Conservation (phyloP, 176 grass and related monocot species). For the Oryza glaberrima region DNA sequence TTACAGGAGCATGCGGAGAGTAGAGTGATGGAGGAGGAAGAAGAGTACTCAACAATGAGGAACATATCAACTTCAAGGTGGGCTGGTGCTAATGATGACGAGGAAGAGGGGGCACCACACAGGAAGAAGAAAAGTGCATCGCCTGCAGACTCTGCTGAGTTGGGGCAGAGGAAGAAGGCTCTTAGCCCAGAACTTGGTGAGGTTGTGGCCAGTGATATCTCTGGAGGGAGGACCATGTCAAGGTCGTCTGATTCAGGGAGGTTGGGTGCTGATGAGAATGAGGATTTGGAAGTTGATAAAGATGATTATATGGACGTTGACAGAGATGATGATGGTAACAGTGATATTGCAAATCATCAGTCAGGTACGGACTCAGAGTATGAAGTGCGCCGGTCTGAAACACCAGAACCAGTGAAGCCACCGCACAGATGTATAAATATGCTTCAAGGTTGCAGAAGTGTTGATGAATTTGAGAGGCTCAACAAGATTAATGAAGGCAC, state of each 20-base stretch:
- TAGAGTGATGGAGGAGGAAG: conserved; percentile 60
- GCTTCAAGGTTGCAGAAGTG: conserved; percentile 97
- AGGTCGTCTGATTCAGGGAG: conserved; percentile 77
- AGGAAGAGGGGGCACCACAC: conserved; percentile 36
- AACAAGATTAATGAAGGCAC: conserved; percentile 99
- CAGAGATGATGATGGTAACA: conserved; percentile 46
- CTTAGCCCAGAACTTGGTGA: conserved; percentile 87
- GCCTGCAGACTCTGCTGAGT: conserved; percentile 39
- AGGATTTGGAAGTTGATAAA: conserved; percentile 42
- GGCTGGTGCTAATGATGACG: conserved; percentile 70
- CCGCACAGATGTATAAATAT: conserved; percentile 91
- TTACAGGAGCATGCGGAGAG: conserved; percentile 28
- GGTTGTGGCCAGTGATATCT: conserved; percentile 69
- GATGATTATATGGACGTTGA: conserved; percentile 80
- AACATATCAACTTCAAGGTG: conserved; percentile 93
- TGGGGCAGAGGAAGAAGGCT: conserved; percentile 48
- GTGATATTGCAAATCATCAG: conserved; percentile 32
- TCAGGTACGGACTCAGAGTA: conserved; percentile 54
- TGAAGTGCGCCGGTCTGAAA: conserved; percentile 51
- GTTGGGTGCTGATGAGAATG: conserved; percentile 47
- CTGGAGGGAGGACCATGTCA: conserved; percentile 60
- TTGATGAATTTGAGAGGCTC: conserved; percentile 98
- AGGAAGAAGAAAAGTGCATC: conserved; percentile 53
- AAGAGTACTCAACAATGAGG: conserved; percentile 57
- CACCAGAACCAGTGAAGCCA: conserved; percentile 65